Base-by-base conservation (phyloP, 108 stramenopile genomes). In the Stephanodiscus triporus region DNA sequence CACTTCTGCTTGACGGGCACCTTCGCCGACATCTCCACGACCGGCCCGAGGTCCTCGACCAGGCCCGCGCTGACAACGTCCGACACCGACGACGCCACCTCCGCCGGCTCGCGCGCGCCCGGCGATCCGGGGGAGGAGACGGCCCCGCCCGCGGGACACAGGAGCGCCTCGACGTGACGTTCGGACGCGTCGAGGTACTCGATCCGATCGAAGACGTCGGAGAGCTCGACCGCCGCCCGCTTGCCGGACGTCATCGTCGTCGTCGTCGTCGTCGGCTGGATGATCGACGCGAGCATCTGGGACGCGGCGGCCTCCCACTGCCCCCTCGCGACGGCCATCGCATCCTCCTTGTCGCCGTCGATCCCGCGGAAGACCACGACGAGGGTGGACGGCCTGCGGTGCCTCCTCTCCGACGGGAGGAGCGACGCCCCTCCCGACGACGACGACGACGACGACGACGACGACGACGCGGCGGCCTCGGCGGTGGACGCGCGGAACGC, bases 181-280 rank as follows among this genome's bases (percentile, higher is more conserved):
- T 87, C 78, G 47, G 75, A 63, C 34, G 77, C 70, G 13, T 77
- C 66, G 34, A 95, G 76, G 74, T 92, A 92, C 22, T 85, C 76
- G 29, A 92, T 86, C 7, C 75, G 60, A 66, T 82, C 84, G 74
- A 95, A 95, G 11, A 92, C 87, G 48, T 87, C 87, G 48, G 73
- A 67, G 22, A 95, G 56, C 49, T 65, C 75, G 22, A 83, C 68
- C 16, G 91, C 86, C 55, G n/a, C n/a, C n/a, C n/a, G n/a, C 74
- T 62, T 7, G 61, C 43, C 29, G 23, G 19, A 20, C n/a, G n/a
- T n/a, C n/a, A n/a, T n/a, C n/a, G n/a, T n/a, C n/a, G 1, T 19
- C 42, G 55, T 64, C 51, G 53, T 22, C 9, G 70, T 10, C 13
- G 57, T 36, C 11, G 84, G 67, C 54, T 87, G 88, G 29, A 88